These are phyloP conservation scores for Wickerhamomyces rabaulensis DNA, from an alignment of 805 yeast genomes.

Conservation along the genomic window DNA sequence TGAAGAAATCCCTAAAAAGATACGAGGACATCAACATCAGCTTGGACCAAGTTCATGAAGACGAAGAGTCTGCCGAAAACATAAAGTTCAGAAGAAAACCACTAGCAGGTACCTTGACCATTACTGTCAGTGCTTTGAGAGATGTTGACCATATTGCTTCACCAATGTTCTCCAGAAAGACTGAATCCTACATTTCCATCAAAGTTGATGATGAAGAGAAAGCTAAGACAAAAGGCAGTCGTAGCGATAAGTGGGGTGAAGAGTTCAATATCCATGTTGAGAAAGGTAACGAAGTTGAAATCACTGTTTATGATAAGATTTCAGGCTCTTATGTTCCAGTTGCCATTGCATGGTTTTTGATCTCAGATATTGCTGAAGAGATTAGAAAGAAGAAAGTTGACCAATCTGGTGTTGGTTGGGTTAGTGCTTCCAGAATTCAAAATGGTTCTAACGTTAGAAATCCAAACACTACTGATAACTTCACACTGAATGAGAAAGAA, in stretches of 20 bases:
- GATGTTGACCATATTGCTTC: slow-evolving; percentile 92
- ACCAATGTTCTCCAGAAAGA: slow-evolving; percentile 69
- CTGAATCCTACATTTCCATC: slow-evolving; percentile 72
- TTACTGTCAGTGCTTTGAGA: slow-evolving; percentile 71
- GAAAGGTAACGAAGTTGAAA: slow-evolving; percentile 87
- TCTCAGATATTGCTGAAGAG: slow-evolving; percentile 92
- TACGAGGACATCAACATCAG: slow-evolving; percentile 85
- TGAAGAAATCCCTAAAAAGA: slow-evolving; percentile 77
- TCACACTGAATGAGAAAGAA: slow-evolving; percentile 14
- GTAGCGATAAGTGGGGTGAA: slow-evolving; percentile 81
- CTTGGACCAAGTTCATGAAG: slow-evolving; percentile 50
- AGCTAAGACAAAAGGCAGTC: slow-evolving; percentile 68
- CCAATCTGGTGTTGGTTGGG: slow-evolving; percentile 83
- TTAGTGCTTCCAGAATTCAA: slow-evolving; percentile 60
- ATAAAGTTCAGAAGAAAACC: slow-evolving; percentile 79
- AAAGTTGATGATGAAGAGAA: slow-evolving; percentile 86
- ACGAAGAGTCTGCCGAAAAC: slow-evolving; percentile 59
- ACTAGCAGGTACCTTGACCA: slow-evolving; percentile 69
- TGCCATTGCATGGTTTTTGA: slow-evolving; percentile 85
- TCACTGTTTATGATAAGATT: slow-evolving; percentile 77
- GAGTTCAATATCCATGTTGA: slow-evolving; percentile 76
- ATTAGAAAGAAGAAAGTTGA: slow-evolving; percentile 85
- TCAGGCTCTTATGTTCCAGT: slow-evolving; percentile 74
- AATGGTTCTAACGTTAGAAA: slow-evolving; percentile 14
- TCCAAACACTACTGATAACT: slow-evolving; percentile 20